These are phyloP conservation scores for Tilletiaria anomala DNA, from an alignment of 1,284 basidiomycete species.

Conservation along the genomic window DNA sequence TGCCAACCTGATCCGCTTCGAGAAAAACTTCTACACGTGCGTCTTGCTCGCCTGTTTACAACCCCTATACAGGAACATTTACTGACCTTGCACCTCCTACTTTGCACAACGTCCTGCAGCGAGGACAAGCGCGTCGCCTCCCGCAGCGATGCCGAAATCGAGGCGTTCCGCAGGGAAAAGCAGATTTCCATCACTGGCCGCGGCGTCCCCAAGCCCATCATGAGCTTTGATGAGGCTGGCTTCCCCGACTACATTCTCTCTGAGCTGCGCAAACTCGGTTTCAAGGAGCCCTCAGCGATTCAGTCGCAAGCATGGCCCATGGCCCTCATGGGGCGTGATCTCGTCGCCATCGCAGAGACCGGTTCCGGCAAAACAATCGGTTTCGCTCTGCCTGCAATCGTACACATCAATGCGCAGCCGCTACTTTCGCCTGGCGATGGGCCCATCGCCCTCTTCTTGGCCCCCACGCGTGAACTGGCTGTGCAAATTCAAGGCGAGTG, in stretches of 20 bases:
- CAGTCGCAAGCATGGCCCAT: conserved; percentile 99
- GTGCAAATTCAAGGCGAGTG: conserved; percentile 98
- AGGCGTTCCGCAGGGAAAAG: conserved; percentile 67
- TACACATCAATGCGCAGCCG: conserved; percentile 99
- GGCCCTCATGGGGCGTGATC: conserved; percentile 81
- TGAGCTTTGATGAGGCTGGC: conserved; percentile 81
- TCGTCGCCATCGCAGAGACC: conserved; percentile 71
- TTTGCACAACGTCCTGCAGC: no score
- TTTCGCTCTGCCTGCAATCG: conserved; percentile 94
- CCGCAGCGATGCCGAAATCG: conserved; percentile 69
- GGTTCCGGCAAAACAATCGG: conserved; percentile 63
- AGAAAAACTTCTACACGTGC: conserved; percentile 84
- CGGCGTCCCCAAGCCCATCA: conserved; percentile 74
- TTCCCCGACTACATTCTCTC: conserved; percentile 91
- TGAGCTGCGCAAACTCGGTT: conserved; percentile 86
- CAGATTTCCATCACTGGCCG: conserved; percentile 87
- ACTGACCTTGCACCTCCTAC: no score
- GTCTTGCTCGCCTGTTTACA: no score
- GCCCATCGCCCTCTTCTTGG: conserved; percentile 88
- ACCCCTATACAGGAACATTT: no score
- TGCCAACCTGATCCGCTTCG: neutral
- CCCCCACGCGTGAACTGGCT: conserved; percentile 92
- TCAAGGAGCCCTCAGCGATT: conserved; percentile 75
- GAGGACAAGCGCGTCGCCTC: conserved; percentile 74
- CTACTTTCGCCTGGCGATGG: conserved; percentile 85